phyloP scores from a whole-genome alignment of 2,329 filamentous ascomycete species.

The Cladosporium sp. region DNA sequence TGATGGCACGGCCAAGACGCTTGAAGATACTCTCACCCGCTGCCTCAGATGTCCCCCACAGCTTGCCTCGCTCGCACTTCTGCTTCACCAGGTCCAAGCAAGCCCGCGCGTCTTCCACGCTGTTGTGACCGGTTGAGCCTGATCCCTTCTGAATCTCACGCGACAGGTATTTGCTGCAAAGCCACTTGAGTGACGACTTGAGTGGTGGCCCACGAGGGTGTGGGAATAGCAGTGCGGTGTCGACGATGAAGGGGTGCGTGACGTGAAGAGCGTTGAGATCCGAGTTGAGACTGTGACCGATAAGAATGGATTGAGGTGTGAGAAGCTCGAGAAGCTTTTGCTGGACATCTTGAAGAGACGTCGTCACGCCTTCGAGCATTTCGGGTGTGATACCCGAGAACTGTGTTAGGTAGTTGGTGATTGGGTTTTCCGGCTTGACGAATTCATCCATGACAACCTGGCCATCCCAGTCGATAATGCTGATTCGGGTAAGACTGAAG shows the following conservation, averaged over 20 bases:
- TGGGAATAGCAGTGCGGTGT: constrained; percentile 85
- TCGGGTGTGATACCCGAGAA: constrained; percentile 82
- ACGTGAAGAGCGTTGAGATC: constrained; percentile 80
- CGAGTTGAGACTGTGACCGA: constrained; percentile 78
- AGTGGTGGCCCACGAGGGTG: constrained; percentile 85
- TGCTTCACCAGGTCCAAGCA: constrained; percentile 90
- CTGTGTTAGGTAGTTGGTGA: constrained; percentile 85
- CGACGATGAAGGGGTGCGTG: constrained; percentile 88
- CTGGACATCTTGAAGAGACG: constrained; percentile 79
- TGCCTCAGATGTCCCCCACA: constrained; percentile 76
- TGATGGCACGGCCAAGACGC: constrained; percentile 54
- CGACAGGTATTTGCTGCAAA: constrained; percentile 78
- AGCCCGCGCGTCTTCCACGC: constrained; percentile 84
- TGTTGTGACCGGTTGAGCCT: constrained; percentile 75
- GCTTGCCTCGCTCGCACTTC: constrained; percentile 88
- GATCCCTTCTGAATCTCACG: constrained; percentile 81
- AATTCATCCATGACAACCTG: constrained; percentile 79
- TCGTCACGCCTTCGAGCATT: constrained; percentile 78
- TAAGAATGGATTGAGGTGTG: constrained; percentile 65
- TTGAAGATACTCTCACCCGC: constrained; percentile 86
- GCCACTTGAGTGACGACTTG: constrained; percentile 86
- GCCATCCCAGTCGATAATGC: constrained; percentile 81
- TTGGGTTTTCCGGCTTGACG: constrained; percentile 83
- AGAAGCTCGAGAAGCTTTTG: constrained; percentile 68
- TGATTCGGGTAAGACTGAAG: constrained; percentile 83